Conservation (phyloP, 345 rosid genomes). For the Linum usitatissimum region DNA sequence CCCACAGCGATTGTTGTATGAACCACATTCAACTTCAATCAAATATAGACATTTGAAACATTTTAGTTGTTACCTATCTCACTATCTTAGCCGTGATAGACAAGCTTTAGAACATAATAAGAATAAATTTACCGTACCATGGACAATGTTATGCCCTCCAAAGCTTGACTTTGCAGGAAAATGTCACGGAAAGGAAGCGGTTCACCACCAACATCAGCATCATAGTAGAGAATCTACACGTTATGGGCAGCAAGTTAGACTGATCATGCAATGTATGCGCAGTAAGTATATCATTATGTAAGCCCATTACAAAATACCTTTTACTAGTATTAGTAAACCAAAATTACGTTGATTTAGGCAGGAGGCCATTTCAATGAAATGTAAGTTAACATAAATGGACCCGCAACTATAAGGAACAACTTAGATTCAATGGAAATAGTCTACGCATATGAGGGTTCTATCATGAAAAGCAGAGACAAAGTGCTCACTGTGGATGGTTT, state of each 20-base stretch:
- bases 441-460: no score
- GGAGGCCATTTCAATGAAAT: no score
- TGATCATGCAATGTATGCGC: background rate
- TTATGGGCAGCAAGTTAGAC: constrained; percentile 10
- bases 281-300: background rate
- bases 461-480: background rate
- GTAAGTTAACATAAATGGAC: no score
- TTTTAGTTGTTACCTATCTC: background rate
- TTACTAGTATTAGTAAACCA: no score
- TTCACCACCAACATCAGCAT: constrained; percentile 65
- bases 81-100: background rate
- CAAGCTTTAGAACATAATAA: background rate
- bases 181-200: constrained; percentile 83
- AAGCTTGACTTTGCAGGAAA: constrained; percentile 92
- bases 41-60: background rate
- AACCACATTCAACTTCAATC: no score
- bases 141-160: constrained; percentile 76
- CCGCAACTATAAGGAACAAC: no score
- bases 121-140: constrained; percentile 43
- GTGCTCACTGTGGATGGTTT: constrained; percentile 41
- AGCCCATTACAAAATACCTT: background rate
- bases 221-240: constrained; percentile 70
- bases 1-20: no score
- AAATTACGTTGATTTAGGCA: no score
- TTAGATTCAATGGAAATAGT: no score